A percentile compares a stretch with the other conserved stretches of the same genome.
Evolutionary conservation across 495 filamentous ascomycete genomes (phyloP).

Genomic region (Tuber microsphaerosporum): DNA sequence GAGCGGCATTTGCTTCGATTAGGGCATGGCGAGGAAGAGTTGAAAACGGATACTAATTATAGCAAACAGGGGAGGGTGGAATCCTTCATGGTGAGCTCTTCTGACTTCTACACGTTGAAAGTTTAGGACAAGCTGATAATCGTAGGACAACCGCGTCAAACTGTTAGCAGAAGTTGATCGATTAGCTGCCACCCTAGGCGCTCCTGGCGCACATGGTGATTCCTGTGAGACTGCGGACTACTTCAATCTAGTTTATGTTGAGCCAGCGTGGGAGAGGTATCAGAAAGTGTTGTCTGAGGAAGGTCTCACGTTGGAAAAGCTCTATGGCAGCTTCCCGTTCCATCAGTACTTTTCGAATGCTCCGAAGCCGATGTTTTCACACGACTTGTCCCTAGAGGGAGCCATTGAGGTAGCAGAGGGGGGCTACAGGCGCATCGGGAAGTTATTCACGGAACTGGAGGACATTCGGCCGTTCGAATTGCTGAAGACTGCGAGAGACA

Average conservation of each 20-base stretch:
- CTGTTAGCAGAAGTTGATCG: slow-evolving; percentile 81
- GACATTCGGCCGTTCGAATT: slow-evolving; percentile 96
- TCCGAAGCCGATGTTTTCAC: slow-evolving; percentile 74
- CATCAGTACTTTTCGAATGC: slow-evolving; percentile 81
- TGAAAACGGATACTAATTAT: slow-evolving; percentile 77
- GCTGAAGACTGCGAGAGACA: slow-evolving; percentile 74
- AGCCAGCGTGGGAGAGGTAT: slow-evolving; percentile 82
- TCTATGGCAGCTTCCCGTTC: slow-evolving; percentile 79
- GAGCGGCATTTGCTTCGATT: slow-evolving; percentile 87
- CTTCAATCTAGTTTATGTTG: slow-evolving; percentile 86
- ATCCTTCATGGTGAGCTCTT: slow-evolving; percentile 59
- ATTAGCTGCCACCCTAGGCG: slow-evolving; percentile 71
- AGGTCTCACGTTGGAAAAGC: slow-evolving; percentile 51
- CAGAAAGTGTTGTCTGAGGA: slow-evolving; percentile 46
- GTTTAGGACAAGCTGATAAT: neutral
- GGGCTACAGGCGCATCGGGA: slow-evolving; percentile 83
- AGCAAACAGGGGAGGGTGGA: slow-evolving; percentile 95
- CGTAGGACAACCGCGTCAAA: slow-evolving; percentile 63
- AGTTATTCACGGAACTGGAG: slow-evolving; percentile 86
- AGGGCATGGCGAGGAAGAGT: slow-evolving; percentile 89
- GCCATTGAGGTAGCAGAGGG: slow-evolving; percentile 71
- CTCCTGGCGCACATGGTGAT: slow-evolving; percentile 83
- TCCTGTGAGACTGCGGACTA: slow-evolving; percentile 96
- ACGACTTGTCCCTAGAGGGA: slow-evolving; percentile 56
- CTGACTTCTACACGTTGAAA: neutral